Conservation (phyloP, 2,329 filamentous ascomycete genomes). For the Ampelomyces quisqualis region DNA sequence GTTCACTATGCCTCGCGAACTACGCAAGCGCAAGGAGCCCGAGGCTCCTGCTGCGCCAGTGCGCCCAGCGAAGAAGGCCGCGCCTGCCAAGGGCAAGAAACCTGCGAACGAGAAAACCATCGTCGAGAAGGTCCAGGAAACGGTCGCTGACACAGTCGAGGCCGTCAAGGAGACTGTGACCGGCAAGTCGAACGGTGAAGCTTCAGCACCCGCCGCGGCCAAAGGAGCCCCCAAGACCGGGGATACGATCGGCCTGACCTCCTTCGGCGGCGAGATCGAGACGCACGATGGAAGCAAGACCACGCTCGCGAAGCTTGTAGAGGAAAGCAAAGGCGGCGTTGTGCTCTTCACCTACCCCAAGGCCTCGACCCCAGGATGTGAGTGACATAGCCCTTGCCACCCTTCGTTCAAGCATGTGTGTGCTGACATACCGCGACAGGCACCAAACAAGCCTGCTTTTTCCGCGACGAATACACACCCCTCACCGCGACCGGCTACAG, state of each 20-base stretch:
- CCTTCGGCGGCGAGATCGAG: slow-evolving; percentile 70
- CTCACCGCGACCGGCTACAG: slow-evolving; percentile 76
- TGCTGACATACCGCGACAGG: slow-evolving; percentile 55
- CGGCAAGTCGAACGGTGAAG: slow-evolving; percentile 34
- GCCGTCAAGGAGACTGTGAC: slow-evolving; percentile 36
- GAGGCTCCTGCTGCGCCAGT: slow-evolving; percentile 53
- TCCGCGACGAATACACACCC: slow-evolving; percentile 79
- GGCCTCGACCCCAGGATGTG: slow-evolving; percentile 92
- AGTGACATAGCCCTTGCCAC: slow-evolving; percentile 44
- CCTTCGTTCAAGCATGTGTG: not conserved
- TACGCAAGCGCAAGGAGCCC: slow-evolving; percentile 65
- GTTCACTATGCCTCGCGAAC: slow-evolving; percentile 53
- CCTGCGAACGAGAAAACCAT: slow-evolving; percentile 32
- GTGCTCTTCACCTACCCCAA: slow-evolving; percentile 95
- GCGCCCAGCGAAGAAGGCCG: slow-evolving; percentile 52
- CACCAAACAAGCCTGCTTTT: slow-evolving; percentile 89
- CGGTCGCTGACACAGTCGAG: slow-evolving; percentile 37
- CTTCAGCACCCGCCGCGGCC: slow-evolving; percentile 24
- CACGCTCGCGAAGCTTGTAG: slow-evolving; percentile 75
- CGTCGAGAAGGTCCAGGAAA: slow-evolving; percentile 37
- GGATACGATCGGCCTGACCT: slow-evolving; percentile 55
- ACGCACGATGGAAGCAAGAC: slow-evolving; percentile 81
- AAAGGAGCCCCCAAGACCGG: slow-evolving; percentile 46
- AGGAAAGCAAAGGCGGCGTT: slow-evolving; percentile 80
- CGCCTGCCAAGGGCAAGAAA: slow-evolving; percentile 44